phyloP scores from a whole-genome alignment of 2,329 filamentous ascomycete genomes.

The Didymella exigua region DNA sequence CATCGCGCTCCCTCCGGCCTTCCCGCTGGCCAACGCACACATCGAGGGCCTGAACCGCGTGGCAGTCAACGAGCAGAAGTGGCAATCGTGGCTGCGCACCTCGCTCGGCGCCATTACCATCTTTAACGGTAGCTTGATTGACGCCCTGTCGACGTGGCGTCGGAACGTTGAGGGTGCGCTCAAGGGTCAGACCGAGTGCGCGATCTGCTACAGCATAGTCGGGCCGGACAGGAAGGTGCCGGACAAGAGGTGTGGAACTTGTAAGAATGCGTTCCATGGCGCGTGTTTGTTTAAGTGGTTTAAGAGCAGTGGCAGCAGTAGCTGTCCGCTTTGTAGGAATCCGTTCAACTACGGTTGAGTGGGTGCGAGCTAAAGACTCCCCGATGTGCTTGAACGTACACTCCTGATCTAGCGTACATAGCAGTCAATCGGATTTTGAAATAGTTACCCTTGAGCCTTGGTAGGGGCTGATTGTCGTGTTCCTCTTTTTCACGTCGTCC shows the following conservation, averaged over 20 bases:
- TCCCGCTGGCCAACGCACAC: constrained; percentile 78
- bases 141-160: constrained; percentile 83
- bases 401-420: no score
- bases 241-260: constrained; percentile 88
- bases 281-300: constrained; percentile 97
- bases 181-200: constrained; percentile 92
- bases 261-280: constrained; percentile 91
- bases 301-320: constrained; percentile 87
- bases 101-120: constrained; percentile 94
- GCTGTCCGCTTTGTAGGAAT: constrained; percentile 90
- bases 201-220: constrained; percentile 96
- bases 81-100: constrained; percentile 87
- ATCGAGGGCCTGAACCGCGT: constrained; percentile 82
- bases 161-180: constrained; percentile 85
- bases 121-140: constrained; percentile 85
- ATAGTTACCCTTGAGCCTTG: no score
- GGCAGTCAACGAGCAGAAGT: constrained; percentile 87
- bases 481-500: no score
- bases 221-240: constrained; percentile 86
- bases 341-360: constrained; percentile 69
- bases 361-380: no score
- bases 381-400: no score
- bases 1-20: constrained; percentile 79
- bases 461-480: no score
- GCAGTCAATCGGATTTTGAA: no score